Percentiles rank a stretch among this genome's conserved stretches.
Evolutionary conservation across 148 eudicot genomes (phyloP).

Genomic region (Rhododendron kiyosumense): DNA sequence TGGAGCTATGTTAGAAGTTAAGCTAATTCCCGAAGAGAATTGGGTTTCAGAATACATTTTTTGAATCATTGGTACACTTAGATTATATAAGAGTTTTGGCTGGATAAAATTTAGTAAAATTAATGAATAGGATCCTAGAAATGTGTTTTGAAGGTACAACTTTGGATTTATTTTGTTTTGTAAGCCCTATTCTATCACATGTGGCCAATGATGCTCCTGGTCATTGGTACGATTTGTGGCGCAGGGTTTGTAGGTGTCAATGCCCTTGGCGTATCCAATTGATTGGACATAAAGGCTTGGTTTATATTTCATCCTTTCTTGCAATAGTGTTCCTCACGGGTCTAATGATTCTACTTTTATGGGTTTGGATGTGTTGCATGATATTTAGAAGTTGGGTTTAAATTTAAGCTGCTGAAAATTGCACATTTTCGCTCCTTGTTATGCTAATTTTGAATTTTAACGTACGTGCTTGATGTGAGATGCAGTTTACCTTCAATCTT

Average conservation of each 20-base stretch:
- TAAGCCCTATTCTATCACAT: background rate
- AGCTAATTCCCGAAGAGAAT: background rate
- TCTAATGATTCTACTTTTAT: background rate
- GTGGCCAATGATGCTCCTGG: background rate
- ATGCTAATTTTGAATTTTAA: background rate
- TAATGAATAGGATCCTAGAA: background rate
- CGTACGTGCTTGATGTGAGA: background rate
- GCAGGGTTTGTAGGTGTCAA: background rate
- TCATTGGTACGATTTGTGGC: background rate
- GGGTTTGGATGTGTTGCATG: background rate
- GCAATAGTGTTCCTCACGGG: background rate
- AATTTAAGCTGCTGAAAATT: background rate
- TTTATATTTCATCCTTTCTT: background rate
- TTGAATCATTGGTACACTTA: background rate
- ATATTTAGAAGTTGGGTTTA: background rate
- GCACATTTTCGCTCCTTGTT: background rate
- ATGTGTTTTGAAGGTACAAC: background rate
- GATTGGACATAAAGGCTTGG: background rate
- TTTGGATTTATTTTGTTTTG: background rate
- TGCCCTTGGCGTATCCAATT: background rate
- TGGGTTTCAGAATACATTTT: background rate
- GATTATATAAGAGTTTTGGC: background rate
- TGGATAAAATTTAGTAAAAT: background rate
- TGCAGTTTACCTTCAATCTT: background rate
- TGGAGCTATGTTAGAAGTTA: background rate